Conservation (phyloP, 306 rosid genomes). For the Glycyrrhiza uralensis region DNA sequence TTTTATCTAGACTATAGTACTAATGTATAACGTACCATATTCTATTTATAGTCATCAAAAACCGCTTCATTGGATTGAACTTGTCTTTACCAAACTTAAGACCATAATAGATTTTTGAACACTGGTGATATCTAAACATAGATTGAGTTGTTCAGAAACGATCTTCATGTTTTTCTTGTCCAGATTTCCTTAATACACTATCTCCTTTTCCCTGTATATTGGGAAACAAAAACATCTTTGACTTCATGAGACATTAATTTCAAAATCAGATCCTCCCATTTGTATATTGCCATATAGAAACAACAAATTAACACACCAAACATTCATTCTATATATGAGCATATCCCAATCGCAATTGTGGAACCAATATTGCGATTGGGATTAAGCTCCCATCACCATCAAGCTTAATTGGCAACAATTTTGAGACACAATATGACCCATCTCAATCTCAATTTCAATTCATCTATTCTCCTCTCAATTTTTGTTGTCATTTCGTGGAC, state of each 20-base stretch:
- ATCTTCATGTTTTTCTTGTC: neutral
- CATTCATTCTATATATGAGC: neutral
- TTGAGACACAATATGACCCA: neutral
- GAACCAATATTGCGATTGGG: too few relatives aligned
- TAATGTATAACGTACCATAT: neutral
- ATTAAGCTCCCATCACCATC: too few relatives aligned
- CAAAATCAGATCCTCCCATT: neutral
- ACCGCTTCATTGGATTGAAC: neutral
- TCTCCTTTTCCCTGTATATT: too few relatives aligned
- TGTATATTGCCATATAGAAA: neutral
- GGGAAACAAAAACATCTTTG: neutral
- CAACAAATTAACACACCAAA: neutral
- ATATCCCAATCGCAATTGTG: too few relatives aligned
- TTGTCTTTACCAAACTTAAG: neutral
- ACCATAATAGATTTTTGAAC: neutral
- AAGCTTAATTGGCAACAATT: too few relatives aligned
- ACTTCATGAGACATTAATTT: neutral
- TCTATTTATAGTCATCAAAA: neutral
- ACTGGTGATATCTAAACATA: neutral
- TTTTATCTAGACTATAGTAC: too few relatives aligned
- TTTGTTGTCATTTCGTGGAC: slow-evolving; percentile 11
- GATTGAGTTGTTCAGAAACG: neutral
- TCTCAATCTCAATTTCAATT: neutral
- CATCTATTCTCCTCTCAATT: slow-evolving; percentile 3
- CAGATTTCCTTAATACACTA: neutral